Percentiles rank a stretch among this genome's conserved stretches.
Evolutionary conservation across 1,139 yeast species (phyloP).

Genomic region (Debaryomyces udenii): DNA sequence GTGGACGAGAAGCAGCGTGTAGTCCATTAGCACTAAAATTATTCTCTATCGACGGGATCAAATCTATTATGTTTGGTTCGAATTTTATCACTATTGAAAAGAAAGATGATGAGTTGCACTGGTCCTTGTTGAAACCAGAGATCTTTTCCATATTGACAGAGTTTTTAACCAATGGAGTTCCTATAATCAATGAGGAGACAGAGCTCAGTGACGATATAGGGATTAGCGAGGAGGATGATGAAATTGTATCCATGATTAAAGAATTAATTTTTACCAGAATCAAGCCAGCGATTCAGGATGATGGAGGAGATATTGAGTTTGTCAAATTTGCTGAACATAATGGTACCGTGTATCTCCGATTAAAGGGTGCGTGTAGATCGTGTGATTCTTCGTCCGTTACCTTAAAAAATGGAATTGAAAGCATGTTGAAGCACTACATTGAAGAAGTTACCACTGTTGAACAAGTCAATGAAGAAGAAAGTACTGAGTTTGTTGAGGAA

Average conservation of each 20-base stretch:
- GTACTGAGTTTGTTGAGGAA: conserved; percentile 14
- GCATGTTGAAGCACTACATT: conserved; percentile 78
- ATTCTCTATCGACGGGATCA: conserved; percentile 54
- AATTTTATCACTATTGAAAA: conserved; percentile 87
- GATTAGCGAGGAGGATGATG: conserved; percentile 64
- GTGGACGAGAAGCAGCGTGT: conserved; percentile 58
- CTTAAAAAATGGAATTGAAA: conserved; percentile 76
- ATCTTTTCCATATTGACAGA: conserved; percentile 85
- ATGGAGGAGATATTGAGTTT: conserved; percentile 82
- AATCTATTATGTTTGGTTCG: conserved; percentile 55
- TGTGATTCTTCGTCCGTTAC: conserved; percentile 79
- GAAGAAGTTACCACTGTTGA: conserved; percentile 75
- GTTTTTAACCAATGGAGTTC: conserved; percentile 75
- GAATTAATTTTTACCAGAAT: conserved; percentile 92
- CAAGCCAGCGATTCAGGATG: conserved; percentile 90
- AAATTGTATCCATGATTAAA: conserved; percentile 85
- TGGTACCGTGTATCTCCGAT: conserved; percentile 66
- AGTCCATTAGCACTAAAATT: conserved; percentile 59
- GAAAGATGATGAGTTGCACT: conserved; percentile 48
- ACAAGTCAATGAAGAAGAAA: conserved; percentile 50
- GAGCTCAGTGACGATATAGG: conserved; percentile 39
- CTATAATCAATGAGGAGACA: conserved; percentile 46
- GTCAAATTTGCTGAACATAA: conserved; percentile 62
- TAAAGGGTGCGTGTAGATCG: conserved; percentile 80
- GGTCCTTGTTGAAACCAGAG: conserved; percentile 88